Conservation (phyloP, 768 basidiomycete genomes). For the Candolleomyces aberdarensis region DNA sequence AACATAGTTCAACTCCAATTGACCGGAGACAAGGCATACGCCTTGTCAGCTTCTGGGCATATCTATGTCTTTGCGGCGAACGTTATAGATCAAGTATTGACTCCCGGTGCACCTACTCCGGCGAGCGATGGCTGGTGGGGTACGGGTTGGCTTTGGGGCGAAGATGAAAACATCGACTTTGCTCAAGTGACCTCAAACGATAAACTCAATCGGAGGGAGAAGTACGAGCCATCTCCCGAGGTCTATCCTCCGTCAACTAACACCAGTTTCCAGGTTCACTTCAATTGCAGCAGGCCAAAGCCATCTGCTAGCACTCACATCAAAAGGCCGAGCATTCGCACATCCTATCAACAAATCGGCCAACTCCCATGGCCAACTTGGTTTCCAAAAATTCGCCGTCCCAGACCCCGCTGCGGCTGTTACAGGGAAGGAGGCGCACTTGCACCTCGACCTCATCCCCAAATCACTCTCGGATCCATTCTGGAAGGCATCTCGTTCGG, state of each 20-base stretch:
- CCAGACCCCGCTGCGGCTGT: slow-evolving; percentile 28
- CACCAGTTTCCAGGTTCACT: slow-evolving; percentile 47
- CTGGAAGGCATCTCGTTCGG: slow-evolving; percentile 40
- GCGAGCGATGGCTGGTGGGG: slow-evolving; percentile 58
- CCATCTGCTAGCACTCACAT: slow-evolving; percentile 71
- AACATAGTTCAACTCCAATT: slow-evolving; percentile 65
- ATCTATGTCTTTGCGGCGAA: slow-evolving; percentile 67
- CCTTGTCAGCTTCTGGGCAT: slow-evolving; percentile 72
- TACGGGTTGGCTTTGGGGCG: slow-evolving; percentile 56
- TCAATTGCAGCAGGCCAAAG: slow-evolving; percentile 72
- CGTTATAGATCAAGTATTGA: slow-evolving; percentile 42
- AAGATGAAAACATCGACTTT: slow-evolving; percentile 50
- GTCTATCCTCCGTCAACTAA: neutral
- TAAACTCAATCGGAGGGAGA: slow-evolving; percentile 62
- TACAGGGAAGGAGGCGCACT: slow-evolving; percentile 26
- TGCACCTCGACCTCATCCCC: slow-evolving; percentile 55
- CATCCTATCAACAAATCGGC: slow-evolving; percentile 73
- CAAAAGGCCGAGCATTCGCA: slow-evolving; percentile 71
- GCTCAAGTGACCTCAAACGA: slow-evolving; percentile 59
- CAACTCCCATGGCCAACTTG: slow-evolving; percentile 83
- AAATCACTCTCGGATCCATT: slow-evolving; percentile 52
- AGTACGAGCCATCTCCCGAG: slow-evolving; percentile 33
- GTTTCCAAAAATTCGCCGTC: slow-evolving; percentile 63
- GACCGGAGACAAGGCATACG: slow-evolving; percentile 64
- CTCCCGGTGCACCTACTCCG: slow-evolving; percentile 35